Conservation (phyloP, 164 flowering plant species). For the Litsea cubeba region DNA sequence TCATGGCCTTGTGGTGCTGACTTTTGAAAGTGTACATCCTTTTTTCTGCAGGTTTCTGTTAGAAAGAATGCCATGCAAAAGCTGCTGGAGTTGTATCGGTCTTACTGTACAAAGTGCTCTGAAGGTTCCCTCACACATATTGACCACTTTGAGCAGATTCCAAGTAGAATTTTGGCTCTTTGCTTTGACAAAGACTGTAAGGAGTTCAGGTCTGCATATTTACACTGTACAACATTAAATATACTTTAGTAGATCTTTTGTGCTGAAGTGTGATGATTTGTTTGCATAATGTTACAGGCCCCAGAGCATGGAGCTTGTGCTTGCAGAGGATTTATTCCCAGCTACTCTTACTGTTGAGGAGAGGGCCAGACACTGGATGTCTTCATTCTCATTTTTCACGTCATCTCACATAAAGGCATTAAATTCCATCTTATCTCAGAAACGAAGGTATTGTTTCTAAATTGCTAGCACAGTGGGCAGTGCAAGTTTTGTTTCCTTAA, state of each 20-base stretch:
- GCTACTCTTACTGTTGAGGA: slow-evolving; percentile 57
- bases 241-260: background rate
- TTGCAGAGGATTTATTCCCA: slow-evolving; percentile 77
- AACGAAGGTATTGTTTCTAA: slow-evolving; percentile 51
- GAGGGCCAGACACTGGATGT: slow-evolving; percentile 72
- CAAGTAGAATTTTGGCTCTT: slow-evolving; percentile 73
- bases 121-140: slow-evolving; percentile 38
- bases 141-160: slow-evolving; percentile 71
- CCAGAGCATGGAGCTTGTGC: slow-evolving; percentile 70
- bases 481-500: slow-evolving; percentile 3
- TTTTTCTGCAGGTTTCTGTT: slow-evolving; percentile 51
- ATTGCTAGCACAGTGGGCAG: background rate
- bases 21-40: slow-evolving; percentile 1
- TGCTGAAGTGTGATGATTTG: background rate
- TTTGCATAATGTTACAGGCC: slow-evolving; percentile 38
- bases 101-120: slow-evolving; percentile 62
- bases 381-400: slow-evolving; percentile 55
- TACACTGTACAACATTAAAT: background rate
- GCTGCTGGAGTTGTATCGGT: slow-evolving; percentile 67
- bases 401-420: slow-evolving; percentile 68
- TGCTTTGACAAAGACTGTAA: slow-evolving; percentile 82
- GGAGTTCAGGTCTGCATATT: slow-evolving; percentile 68
- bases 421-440: slow-evolving; percentile 61
- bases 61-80: slow-evolving; percentile 74
- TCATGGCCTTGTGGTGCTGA: background rate